Conservation (phyloP, 352 stramenopile species). For the Phytophthora palmivora region DNA sequence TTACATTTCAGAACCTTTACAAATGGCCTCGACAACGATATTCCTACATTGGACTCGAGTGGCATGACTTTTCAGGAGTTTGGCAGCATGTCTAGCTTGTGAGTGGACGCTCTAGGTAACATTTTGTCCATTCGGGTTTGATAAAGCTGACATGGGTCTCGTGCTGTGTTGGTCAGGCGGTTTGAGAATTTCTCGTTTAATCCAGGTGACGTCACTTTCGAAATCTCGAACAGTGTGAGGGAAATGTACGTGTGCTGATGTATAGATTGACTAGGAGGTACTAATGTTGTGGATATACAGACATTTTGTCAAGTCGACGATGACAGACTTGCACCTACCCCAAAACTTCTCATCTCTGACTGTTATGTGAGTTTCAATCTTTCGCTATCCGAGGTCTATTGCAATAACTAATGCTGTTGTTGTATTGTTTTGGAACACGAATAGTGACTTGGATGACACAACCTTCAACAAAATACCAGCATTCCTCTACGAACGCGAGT, state of each 20-base stretch:
- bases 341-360: background rate
- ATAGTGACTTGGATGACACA: slow-evolving; percentile 9
- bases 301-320: background rate
- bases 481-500: slow-evolving; percentile 10
- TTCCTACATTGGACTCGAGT: no score
- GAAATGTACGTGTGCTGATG: background rate
- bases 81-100: background rate
- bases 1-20: no score
- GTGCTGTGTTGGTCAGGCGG: background rate
- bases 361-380: background rate
- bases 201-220: background rate
- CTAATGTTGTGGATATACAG: background rate
- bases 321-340: background rate
- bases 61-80: slow-evolving; percentile 4
- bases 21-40: no score
- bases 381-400: no score
- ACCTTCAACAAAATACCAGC: slow-evolving; percentile 3
- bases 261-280: no score
- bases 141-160: background rate
- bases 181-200: slow-evolving; percentile 5
- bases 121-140: background rate
- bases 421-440: no score
- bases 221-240: background rate
- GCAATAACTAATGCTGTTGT: no score
- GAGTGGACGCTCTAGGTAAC: background rate